phyloP scores from a whole-genome alignment of 805 yeast species.

The Candida nitratophila region DNA sequence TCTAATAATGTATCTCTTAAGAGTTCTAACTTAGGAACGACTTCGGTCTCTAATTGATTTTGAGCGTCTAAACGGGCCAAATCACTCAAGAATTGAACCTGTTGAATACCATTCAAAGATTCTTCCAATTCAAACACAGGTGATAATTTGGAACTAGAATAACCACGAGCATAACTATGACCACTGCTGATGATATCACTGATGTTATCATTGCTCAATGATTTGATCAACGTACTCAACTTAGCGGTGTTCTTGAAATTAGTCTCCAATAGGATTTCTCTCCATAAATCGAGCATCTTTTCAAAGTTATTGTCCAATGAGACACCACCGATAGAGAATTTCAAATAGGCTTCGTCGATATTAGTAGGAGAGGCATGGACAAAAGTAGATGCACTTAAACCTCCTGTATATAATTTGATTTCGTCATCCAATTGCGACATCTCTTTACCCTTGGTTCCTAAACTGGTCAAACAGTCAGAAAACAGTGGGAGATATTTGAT shows the following conservation, averaged over 20 bases:
- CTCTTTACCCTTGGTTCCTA: conserved; percentile 70
- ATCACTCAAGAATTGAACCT: conserved; percentile 61
- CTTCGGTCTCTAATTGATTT: conserved; percentile 41
- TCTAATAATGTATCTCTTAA: conserved; percentile 39
- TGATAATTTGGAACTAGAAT: conserved; percentile 59
- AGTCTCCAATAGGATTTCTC: conserved; percentile 61
- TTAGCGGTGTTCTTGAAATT: conserved; percentile 62
- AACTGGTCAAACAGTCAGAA: conserved; percentile 69
- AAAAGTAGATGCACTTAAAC: conserved; percentile 57
- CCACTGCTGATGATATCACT: conserved; percentile 83
- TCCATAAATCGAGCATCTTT: conserved; percentile 59
- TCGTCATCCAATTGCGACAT: conserved; percentile 82
- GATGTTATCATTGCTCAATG: conserved; percentile 68
- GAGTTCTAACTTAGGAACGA: conserved; percentile 57
- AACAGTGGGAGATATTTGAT: conserved; percentile 71
- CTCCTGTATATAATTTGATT: conserved; percentile 80
- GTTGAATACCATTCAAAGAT: conserved; percentile 65
- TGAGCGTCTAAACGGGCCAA: conserved; percentile 48
- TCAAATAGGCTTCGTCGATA: conserved; percentile 40
- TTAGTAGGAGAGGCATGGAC: conserved; percentile 49
- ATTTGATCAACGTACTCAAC: conserved; percentile 63
- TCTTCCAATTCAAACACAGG: conserved; percentile 56
- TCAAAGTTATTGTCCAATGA: conserved; percentile 58
- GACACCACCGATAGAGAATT: conserved; percentile 58
- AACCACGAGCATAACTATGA: conserved; percentile 71